phyloP scores from a whole-genome alignment of 148 eudicot species.

The Drosera capensis region DNA sequence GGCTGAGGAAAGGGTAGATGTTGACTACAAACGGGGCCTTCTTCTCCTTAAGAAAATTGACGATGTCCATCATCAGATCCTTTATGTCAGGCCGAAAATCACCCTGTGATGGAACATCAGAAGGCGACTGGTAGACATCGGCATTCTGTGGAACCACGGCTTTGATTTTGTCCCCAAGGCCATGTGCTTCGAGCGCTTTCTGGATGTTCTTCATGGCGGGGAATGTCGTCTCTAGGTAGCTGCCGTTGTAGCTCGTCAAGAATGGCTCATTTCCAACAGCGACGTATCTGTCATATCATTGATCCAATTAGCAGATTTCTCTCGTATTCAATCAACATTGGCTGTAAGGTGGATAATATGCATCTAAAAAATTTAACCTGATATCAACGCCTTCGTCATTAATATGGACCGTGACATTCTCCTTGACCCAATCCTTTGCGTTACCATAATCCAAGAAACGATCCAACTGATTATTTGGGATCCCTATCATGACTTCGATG shows the following conservation, averaged over 20 bases:
- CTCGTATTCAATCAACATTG: too few species aligned
- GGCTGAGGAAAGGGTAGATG: constrained; percentile 46
- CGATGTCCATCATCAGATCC: constrained; percentile 38
- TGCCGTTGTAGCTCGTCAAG: constrained; percentile 46
- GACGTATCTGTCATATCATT: constrained; percentile 29
- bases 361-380: too few species aligned
- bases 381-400: constrained; percentile 51
- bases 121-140: constrained; percentile 51
- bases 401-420: constrained; percentile 37
- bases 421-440: constrained; percentile 62
- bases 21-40: constrained; percentile 31
- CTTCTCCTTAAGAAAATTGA: constrained; percentile 20
- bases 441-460: constrained; percentile 16
- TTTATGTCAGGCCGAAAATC: constrained; percentile 42
- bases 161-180: constrained; percentile 37
- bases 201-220: constrained; percentile 72
- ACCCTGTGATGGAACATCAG: constrained; percentile 45
- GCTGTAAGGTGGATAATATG: too few species aligned
- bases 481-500: constrained; percentile 76
- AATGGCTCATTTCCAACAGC: constrained; percentile 94
- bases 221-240: constrained; percentile 22
- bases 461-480: constrained; percentile 50
- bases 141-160: constrained; percentile 71
- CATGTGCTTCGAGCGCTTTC: constrained; percentile 51
- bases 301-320: too few species aligned